phyloP scores from a whole-genome alignment of 176 grass and related monocot genomes.

The Musa schizocarpa region DNA sequence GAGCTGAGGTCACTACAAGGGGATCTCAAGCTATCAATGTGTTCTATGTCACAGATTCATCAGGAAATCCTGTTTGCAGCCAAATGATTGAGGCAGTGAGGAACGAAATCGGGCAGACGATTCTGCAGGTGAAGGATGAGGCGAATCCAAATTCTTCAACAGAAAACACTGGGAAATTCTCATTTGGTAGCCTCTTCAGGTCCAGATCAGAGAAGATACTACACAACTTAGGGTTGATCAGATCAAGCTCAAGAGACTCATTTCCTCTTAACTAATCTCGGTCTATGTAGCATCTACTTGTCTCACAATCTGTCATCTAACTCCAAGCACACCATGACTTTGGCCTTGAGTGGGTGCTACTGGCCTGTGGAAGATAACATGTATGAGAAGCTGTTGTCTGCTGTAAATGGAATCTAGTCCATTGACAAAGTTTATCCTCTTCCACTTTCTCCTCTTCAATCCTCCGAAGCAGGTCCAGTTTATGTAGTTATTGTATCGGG shows the following conservation, averaged over 20 bases:
- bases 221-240: constrained; percentile 17
- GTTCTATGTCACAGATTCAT: constrained; percentile 24
- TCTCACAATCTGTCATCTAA: not conserved
- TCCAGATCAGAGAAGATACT: constrained; percentile 29
- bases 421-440: not conserved
- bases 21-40: constrained; percentile 22
- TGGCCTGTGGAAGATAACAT: not conserved
- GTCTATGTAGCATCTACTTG: too few species aligned
- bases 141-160: not conserved
- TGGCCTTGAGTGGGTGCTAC: not conserved
- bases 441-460: not conserved
- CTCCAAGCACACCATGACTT: not conserved
- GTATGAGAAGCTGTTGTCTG: not conserved
- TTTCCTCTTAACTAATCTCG: too few species aligned
- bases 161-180: constrained; percentile 3
- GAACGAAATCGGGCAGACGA: constrained; percentile 19
- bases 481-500: too few species aligned
- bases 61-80: constrained; percentile 16
- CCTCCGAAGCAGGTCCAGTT: too few species aligned
- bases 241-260: constrained; percentile 16
- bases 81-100: constrained; percentile 19
- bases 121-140: constrained; percentile 24
- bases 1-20: constrained; percentile 18
- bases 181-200: constrained; percentile 23
- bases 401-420: not conserved